Base-by-base conservation (phyloP, 768 basidiomycete genomes). In the Strobilomyces dryophilus region DNA sequence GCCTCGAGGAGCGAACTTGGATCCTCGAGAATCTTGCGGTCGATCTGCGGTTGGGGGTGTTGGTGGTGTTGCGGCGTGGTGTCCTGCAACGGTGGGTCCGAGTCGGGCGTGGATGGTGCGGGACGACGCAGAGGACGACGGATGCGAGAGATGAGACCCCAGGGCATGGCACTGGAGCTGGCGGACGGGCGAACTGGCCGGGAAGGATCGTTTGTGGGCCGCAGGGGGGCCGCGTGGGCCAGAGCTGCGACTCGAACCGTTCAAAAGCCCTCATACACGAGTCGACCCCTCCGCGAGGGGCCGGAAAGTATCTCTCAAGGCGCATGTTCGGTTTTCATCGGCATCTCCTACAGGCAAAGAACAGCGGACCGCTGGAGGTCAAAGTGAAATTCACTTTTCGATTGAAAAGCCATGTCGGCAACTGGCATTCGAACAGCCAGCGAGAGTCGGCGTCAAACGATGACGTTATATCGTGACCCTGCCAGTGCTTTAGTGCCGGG, bases 71-170 rank as follows among this genome's bases (percentile, higher is more conserved):
- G 46, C 31, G 27, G 47, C 4, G 24, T 5, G 12, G 39, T 15
- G n/a, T 54, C 45, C 45, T 43, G 63, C 27, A 39, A 40, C 34
- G 63, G 35, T 12, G 52, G 60, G 27, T 24, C 24, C 24, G 24
- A 24, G 24, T 53, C 54, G 47, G 52, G 39, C 29, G 63, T 45
- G 24, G 57, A 45, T 34, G 60, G 65, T 36, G 63, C 47, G 27
- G 59, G 46, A 35, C 61, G 64, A 52, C 56, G 61, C 37, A 56
- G 61, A 36, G 59, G 53, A 35, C 54, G 61, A 15, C 71, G 70
- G 29, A 76, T 51, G 41, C 72, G 71, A 17, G 68, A 59, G 45
- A 76, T 49, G 64, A 73, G 60, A 24, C 57, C 59, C 62, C 54
- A 65, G 18, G 53, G 52, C 65, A 67, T 66, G 40, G 26, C 52